phyloP scores from a whole-genome alignment of 1,284 basidiomycete genomes.

The Hypsizygus ulmarius region DNA sequence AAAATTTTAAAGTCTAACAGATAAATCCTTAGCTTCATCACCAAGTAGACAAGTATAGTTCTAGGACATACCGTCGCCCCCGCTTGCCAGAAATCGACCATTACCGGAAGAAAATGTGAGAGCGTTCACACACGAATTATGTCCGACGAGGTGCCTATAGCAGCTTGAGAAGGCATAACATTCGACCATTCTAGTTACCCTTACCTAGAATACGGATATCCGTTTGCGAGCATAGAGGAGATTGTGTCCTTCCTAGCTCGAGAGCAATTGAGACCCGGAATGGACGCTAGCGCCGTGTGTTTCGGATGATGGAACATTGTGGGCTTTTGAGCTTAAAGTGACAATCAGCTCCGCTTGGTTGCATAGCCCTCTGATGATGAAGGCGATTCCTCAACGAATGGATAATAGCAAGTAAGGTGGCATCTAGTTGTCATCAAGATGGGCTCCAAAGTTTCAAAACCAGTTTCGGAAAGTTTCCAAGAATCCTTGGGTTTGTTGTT shows the following conservation, averaged over 20 bases:
- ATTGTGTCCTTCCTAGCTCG: constrained; percentile 17
- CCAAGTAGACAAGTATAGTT: neutral
- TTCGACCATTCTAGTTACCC: neutral
- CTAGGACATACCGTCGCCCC: constrained; percentile 62
- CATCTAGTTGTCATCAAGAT: too few species aligned
- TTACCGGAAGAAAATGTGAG: constrained; percentile 60
- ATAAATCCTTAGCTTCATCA: neutral
- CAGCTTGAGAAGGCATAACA: neutral
- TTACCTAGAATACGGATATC: constrained; percentile 48
- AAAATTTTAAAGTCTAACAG: constrained; percentile 54
- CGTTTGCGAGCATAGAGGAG: constrained; percentile 28
- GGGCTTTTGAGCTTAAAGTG: neutral
- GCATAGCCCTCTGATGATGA: neutral
- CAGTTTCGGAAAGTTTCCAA: too few species aligned
- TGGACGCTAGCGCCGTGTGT: constrained; percentile 3
- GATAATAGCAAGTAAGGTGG: too few species aligned
- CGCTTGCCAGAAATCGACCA: constrained; percentile 71
- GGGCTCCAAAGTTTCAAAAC: too few species aligned
- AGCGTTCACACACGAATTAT: constrained; percentile 71
- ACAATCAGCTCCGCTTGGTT: neutral
- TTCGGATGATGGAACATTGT: constrained; percentile 11
- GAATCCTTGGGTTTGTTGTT: too few species aligned
- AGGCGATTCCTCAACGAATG: neutral
- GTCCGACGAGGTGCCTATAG: constrained; percentile 39
- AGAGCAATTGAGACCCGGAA: neutral